Base-by-base conservation (phyloP, 1,139 yeast species). In the Candida pseudoviswanathii region DNA sequence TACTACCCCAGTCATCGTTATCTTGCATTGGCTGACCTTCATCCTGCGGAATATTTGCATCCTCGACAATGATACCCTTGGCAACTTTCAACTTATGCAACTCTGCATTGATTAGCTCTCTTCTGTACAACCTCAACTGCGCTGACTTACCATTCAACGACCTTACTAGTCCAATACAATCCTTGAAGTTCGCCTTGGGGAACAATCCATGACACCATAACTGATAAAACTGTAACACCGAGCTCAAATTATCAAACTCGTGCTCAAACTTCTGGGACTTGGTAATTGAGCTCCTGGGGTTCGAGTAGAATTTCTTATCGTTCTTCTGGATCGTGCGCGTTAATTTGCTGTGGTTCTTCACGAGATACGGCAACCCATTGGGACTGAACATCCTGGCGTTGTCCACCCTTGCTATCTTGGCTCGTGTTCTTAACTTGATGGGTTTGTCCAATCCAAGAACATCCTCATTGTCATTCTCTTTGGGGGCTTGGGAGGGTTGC, bases 201-300 rank as follows among this genome's bases (percentile, higher is more conserved):
- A 80, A 89, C 46, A 89, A 62, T 4, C 84, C 80, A 64, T 89
- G 96, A 27, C 92, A 91, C 96, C 96, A 89, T 31, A 89, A 65
- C 65, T 89, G 96, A 66, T 89, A 89, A 58, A 81, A 82, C 53
- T 80, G 83, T 27, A 89, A 67, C 2, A 89, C 70, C 10, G 71
- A 63, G 5, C 72, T 65, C 41, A 77, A 62, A 50, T 75, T 78
- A 6, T 72, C 68, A 39, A 68, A 71, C 51, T 79, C 82, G 38
- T 70, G 71, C 9, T 73, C 73, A 32, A 66, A 61, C 49, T 67
- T 73, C 22, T 46, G 51, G 29, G 41, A 46, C 21, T 22, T 47
- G 4, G 49, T 41, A 5, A 43, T 21, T 7, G 39, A 33, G 11
- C 7, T 36, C 37, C 36, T 16, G 34, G 45, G 26, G 1, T 48